phyloP scores from a whole-genome alignment of 2,329 filamentous ascomycete genomes.

The Fusarium nurragi region DNA sequence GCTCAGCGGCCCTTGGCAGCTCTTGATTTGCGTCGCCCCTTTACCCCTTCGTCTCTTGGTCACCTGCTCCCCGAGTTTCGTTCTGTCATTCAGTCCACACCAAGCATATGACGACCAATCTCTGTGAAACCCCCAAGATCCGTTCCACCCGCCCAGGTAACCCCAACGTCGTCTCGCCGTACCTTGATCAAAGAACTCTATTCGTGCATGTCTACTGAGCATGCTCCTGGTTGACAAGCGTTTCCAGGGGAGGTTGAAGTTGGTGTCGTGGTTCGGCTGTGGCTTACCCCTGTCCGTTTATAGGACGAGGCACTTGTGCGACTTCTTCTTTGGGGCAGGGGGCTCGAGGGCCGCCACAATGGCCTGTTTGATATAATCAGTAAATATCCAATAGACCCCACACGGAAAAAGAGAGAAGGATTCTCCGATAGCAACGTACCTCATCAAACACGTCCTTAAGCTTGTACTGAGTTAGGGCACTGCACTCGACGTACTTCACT shows the following conservation, averaged over 20 bases:
- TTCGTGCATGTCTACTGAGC: conserved; percentile 24
- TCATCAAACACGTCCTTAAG: conserved; percentile 99
- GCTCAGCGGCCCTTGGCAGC: conserved; percentile 14
- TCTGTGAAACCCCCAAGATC: conserved; percentile 20
- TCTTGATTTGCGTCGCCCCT: conserved; percentile 21
- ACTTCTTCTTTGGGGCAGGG: conserved; percentile 81
- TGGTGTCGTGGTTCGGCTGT: conserved; percentile 20
- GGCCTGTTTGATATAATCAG: conserved; percentile 66
- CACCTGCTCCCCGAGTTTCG: conserved; percentile 37
- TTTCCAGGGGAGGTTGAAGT: conserved; percentile 27
- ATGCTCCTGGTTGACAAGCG: conserved; percentile 20
- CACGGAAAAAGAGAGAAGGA: background rate
- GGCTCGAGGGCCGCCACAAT: conserved; percentile 96
- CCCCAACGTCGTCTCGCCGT: conserved; percentile 25
- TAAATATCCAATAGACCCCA: background rate
- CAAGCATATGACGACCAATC: conserved; percentile 30
- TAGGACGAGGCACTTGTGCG: conserved; percentile 75
- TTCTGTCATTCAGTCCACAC: conserved; percentile 37
- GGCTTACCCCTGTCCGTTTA: conserved; percentile 50
- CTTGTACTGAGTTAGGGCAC: conserved; percentile 96
- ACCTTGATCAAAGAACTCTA: conserved; percentile 27
- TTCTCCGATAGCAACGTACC: conserved; percentile 63
- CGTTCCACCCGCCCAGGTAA: conserved; percentile 22
- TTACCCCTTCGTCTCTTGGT: conserved; percentile 25
- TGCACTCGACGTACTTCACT: conserved; percentile 99